Evolutionary conservation across 495 filamentous ascomycete species (phyloP).

Genomic region (Neurospora terricola): DNA sequence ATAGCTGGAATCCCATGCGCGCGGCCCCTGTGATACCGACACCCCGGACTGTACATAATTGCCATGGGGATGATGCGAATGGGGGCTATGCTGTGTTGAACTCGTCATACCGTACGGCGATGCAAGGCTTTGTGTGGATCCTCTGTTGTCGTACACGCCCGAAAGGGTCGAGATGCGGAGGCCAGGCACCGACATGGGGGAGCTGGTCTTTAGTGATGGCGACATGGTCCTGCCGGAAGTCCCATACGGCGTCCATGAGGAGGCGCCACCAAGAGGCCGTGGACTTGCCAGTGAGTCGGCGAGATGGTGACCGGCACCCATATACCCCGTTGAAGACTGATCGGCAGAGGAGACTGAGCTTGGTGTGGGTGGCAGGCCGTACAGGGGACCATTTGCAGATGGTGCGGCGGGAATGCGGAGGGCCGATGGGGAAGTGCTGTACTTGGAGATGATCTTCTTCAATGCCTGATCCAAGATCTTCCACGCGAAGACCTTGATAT

Average conservation of each 20-base stretch:
- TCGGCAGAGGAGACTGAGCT: constrained; percentile 19
- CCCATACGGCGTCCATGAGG: constrained; percentile 29
- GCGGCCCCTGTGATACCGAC: constrained; percentile 12
- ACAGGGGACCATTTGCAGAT: background rate
- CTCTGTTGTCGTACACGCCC: constrained; percentile 22
- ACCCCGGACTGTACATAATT: constrained; percentile 16
- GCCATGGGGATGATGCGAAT: constrained; percentile 19
- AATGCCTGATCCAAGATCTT: constrained; percentile 69
- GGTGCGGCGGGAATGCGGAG: constrained; percentile 4
- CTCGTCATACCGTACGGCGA: constrained; percentile 18
- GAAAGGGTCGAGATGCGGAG: constrained; percentile 20
- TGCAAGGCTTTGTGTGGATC: constrained; percentile 14
- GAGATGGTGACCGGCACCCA: constrained; percentile 27
- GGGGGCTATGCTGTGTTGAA: constrained; percentile 22
- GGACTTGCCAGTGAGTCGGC: constrained; percentile 31
- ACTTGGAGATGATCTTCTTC: constrained; percentile 98
- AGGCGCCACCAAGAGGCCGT: constrained; percentile 27
- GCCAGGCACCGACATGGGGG: constrained; percentile 11
- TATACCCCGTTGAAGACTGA: constrained; percentile 13
- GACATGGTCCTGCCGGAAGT: constrained; percentile 24
- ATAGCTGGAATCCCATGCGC: constrained; percentile 27
- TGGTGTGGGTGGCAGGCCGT: constrained; percentile 27
- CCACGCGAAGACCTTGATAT: constrained; percentile 97
- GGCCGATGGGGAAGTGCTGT: constrained; percentile 35
- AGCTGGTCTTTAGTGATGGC: constrained; percentile 26